Evolutionary conservation across 306 rosid species (phyloP).

Genomic region (Vigna radiata): DNA sequence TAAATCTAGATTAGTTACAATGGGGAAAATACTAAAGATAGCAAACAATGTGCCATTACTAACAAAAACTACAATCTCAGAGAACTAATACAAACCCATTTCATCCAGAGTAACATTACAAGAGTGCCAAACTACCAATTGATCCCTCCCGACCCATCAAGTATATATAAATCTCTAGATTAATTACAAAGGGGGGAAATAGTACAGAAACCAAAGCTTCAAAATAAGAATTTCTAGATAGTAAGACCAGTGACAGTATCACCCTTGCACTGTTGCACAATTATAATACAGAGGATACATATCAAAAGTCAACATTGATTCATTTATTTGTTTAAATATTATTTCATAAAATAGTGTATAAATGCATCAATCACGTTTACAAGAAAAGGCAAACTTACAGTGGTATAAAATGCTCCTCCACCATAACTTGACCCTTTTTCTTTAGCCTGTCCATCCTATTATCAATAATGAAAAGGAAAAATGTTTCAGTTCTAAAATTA

Average conservation of each 20-base stretch:
- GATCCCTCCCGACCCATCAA: conserved; percentile 25
- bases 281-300: conserved; percentile 28
- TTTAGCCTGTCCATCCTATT: conserved; percentile 54
- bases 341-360: conserved; percentile 7
- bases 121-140: not conserved
- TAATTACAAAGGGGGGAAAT: not conserved
- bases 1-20: not conserved
- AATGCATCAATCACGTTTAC: conserved; percentile 15
- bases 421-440: conserved; percentile 62
- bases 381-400: conserved; percentile 60
- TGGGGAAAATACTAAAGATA: too few relatives aligned
- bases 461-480: conserved; percentile 32
- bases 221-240: conserved; percentile 1
- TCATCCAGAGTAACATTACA: conserved; percentile 20
- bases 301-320: conserved; percentile 14
- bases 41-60: not conserved
- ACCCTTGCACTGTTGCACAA: not conserved
- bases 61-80: conserved; percentile 4
- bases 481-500: not conserved
- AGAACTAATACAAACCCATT: too few relatives aligned
- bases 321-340: conserved; percentile 26
- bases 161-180: conserved; percentile 24
- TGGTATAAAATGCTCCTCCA: conserved; percentile 72
- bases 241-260: not conserved
- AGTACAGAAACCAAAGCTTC: not conserved